phyloP scores from a whole-genome alignment of 805 yeast genomes.

The Cyberlindnera saturnus region DNA sequence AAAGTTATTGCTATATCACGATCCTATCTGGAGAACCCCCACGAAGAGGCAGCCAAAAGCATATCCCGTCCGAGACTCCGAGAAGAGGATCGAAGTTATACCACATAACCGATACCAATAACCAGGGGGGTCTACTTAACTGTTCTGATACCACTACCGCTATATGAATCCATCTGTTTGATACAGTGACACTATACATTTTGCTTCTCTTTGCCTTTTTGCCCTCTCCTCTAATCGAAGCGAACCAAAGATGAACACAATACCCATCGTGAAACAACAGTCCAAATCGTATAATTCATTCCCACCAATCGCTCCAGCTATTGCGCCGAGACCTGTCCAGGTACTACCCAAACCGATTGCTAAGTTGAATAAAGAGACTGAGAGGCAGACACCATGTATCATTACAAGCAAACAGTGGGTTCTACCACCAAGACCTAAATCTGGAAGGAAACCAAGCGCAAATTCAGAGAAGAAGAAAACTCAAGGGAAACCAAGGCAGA shows the following conservation, averaged over 20 bases:
- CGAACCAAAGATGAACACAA: slow-evolving; percentile 6
- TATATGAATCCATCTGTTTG: too few species aligned
- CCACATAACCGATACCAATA: too few species aligned
- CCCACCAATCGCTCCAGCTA: slow-evolving; percentile 16
- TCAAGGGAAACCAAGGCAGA: neutral
- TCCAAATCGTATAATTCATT: slow-evolving; percentile 9
- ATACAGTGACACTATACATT: too few species aligned
- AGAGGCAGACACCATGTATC: slow-evolving; percentile 9
- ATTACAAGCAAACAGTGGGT: slow-evolving; percentile 73
- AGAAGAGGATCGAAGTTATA: neutral
- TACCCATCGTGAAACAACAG: slow-evolving; percentile 12
- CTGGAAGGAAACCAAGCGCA: slow-evolving; percentile 47
- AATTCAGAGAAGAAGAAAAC: slow-evolving; percentile 11
- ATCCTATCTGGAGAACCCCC: too few species aligned
- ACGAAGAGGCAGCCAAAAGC: too few species aligned
- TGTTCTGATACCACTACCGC: too few species aligned
- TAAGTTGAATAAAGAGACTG: neutral
- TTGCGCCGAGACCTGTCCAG: slow-evolving; percentile 18
- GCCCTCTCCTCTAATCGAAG: neutral
- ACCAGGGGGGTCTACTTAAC: too few species aligned
- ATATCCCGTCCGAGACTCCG: too few species aligned
- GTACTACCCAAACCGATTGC: slow-evolving; percentile 17
- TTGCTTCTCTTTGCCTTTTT: too few species aligned
- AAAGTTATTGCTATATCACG: too few species aligned
- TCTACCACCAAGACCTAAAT: slow-evolving; percentile 77